A percentile compares a stretch with the other conserved stretches of the same genome.
Conservation (phyloP, 2,329 filamentous ascomycete species). For the Xylariaceae sp. region DNA sequence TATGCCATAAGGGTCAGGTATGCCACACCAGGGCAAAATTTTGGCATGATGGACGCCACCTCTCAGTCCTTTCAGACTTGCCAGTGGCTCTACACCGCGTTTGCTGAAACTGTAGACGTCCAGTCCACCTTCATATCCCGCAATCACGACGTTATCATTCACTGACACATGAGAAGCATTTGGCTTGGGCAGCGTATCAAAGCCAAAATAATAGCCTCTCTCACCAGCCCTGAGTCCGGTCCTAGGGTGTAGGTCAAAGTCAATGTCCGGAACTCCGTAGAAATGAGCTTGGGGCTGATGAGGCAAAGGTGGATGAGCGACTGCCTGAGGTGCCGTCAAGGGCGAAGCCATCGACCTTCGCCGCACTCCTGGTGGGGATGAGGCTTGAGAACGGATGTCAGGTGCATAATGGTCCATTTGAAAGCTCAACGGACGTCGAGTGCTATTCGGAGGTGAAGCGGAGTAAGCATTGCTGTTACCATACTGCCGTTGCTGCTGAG, state of each 20-base stretch:
- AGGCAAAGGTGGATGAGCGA: constrained; percentile 49
- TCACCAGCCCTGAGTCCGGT: constrained; percentile 59
- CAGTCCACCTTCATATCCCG: constrained; percentile 76
- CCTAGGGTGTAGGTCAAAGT: constrained; percentile 49
- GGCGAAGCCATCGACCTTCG: constrained; percentile 52
- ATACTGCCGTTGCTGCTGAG: constrained; percentile 30
- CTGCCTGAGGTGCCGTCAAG: constrained; percentile 34
- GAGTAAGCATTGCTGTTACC: constrained; percentile 26
- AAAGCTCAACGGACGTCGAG: constrained; percentile 36
- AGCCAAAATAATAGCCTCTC: constrained; percentile 73
- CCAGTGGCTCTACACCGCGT: constrained; percentile 65
- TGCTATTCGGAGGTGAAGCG: constrained; percentile 25
- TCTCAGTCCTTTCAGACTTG: constrained; percentile 69
- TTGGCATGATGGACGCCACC: constrained; percentile 81
- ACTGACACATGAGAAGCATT: constrained; percentile 31
- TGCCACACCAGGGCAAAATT: constrained; percentile 66
- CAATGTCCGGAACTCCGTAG: constrained; percentile 67
- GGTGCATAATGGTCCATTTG: constrained; percentile 36
- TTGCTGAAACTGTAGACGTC: constrained; percentile 72
- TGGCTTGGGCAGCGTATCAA: constrained; percentile 63
- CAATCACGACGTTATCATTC: constrained; percentile 63
- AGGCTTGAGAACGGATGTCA: constrained; percentile 34
- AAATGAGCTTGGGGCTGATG: constrained; percentile 65
- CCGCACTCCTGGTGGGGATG: constrained; percentile 30
- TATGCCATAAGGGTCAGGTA: constrained; percentile 47